Conservation (phyloP, 148 eudicot species). For the Vaccinium darrowii region DNA sequence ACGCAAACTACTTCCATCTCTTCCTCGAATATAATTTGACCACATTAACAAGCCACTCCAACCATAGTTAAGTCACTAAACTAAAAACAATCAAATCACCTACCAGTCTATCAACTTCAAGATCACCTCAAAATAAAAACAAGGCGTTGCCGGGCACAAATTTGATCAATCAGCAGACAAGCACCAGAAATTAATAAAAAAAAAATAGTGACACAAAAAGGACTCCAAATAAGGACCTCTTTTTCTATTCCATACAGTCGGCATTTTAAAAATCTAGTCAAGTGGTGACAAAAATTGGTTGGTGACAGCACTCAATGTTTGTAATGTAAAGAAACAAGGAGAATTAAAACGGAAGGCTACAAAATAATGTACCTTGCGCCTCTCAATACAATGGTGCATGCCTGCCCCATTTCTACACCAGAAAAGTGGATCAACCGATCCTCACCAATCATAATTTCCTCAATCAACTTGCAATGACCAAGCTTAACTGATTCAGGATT, state of each 20-base stretch:
- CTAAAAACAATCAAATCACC: not conserved
- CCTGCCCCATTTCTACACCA: conserved; percentile 97
- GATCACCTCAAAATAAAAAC: not conserved
- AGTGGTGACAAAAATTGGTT: not conserved
- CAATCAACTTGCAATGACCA: conserved; percentile 93
- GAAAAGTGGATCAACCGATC: conserved; percentile 94
- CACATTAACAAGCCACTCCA: not conserved
- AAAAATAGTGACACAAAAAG: not conserved
- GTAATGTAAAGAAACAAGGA: not conserved
- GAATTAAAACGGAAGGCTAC: not conserved
- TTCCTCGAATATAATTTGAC: not conserved
- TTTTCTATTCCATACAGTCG: not conserved
- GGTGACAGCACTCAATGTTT: not conserved
- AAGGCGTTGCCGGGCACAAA: not conserved
- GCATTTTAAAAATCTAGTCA: not conserved
- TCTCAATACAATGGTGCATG: conserved; percentile 93
- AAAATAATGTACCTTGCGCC: conserved; percentile 78
- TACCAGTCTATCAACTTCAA: not conserved
- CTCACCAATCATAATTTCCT: conserved; percentile 98
- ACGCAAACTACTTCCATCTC: not conserved
- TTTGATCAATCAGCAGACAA: not conserved
- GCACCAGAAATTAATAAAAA: not conserved
- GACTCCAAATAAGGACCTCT: not conserved
- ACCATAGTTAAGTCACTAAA: not conserved
- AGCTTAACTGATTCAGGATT: conserved; percentile 96